Conservation (phyloP, 352 stramenopile genomes). For the Globisporangium nodosum region DNA sequence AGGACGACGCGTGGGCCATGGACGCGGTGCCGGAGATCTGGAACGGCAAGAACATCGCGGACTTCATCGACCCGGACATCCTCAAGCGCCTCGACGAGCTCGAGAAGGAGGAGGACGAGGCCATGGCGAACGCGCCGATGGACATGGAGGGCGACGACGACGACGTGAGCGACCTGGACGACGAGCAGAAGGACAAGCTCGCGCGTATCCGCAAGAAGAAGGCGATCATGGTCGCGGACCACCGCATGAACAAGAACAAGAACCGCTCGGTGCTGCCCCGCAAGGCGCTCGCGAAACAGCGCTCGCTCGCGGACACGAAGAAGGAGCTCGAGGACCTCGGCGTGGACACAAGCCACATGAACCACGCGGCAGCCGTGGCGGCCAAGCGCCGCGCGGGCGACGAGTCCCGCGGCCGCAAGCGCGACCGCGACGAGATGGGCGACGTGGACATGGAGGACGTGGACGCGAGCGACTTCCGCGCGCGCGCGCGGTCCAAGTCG, state of each 20-base stretch:
- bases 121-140: conserved; percentile 87
- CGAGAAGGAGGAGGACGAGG: conserved; percentile 96
- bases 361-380: conserved; percentile 74
- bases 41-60: conserved; percentile 99
- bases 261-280: conserved; percentile 90
- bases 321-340: conserved; percentile 89
- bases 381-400: conserved; percentile 62
- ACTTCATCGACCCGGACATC: conserved; percentile 99
- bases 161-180: conserved; percentile 90
- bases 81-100: conserved; percentile 93
- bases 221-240: conserved; percentile 73
- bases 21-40: conserved; percentile 99
- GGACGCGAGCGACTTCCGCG: conserved; percentile 67
- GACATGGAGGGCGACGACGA: conserved; percentile 80
- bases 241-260: conserved; percentile 94
- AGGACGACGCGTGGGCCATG: conserved; percentile 95
- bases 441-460: conserved; percentile 88
- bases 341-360: conserved; percentile 89
- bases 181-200: conserved; percentile 93
- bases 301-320: conserved; percentile 80
- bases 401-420: conserved; percentile 81
- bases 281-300: conserved; percentile 76
- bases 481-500: conserved; percentile 70
- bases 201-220: conserved; percentile 81
- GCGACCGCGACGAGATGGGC: conserved; percentile 72